These are phyloP conservation scores for Protea cynaroides DNA, from an alignment of 164 flowering plant genomes.

Conservation along the genomic window DNA sequence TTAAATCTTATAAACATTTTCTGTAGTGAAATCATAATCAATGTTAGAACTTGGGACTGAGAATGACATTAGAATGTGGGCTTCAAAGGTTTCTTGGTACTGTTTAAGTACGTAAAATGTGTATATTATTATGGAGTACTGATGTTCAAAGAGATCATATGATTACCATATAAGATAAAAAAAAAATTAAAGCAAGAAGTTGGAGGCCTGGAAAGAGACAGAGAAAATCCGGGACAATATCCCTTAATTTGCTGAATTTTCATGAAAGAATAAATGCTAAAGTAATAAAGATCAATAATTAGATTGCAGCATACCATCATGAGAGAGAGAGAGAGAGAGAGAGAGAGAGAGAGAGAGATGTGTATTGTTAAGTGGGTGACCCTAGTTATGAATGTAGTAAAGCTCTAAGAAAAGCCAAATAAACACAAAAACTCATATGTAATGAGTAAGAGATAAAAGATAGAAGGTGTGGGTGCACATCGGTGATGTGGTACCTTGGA, in stretches of 20 bases:
- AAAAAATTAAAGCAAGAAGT: too few relatives aligned
- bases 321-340: not conserved
- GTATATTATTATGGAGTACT: too few relatives aligned
- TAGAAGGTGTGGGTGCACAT: not conserved
- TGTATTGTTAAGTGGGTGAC: not conserved
- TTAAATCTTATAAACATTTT: not conserved
- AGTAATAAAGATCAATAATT: too few relatives aligned
- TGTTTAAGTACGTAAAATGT: too few relatives aligned
- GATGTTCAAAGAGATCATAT: too few relatives aligned
- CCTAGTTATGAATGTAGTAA: not conserved
- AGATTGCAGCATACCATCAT: not conserved
- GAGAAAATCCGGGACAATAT: too few relatives aligned
- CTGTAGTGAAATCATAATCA: not conserved
- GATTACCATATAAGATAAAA: too few relatives aligned
- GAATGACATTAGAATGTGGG: not conserved
- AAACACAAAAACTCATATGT: not conserved
- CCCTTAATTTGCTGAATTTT: too few relatives aligned
- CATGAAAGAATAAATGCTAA: too few relatives aligned
- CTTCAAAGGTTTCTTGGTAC: too few relatives aligned
- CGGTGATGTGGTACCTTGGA: conserved; percentile 54
- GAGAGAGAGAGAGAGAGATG: not conserved
- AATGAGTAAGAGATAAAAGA: not conserved
- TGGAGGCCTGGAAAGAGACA: too few relatives aligned
- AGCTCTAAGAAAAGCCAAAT: too few relatives aligned
- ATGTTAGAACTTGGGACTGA: not conserved